Evolutionary conservation across 306 rosid species (phyloP), one percentile per base, ranked within the genome.

Genomic region (Fragaria iinumae): DNA sequence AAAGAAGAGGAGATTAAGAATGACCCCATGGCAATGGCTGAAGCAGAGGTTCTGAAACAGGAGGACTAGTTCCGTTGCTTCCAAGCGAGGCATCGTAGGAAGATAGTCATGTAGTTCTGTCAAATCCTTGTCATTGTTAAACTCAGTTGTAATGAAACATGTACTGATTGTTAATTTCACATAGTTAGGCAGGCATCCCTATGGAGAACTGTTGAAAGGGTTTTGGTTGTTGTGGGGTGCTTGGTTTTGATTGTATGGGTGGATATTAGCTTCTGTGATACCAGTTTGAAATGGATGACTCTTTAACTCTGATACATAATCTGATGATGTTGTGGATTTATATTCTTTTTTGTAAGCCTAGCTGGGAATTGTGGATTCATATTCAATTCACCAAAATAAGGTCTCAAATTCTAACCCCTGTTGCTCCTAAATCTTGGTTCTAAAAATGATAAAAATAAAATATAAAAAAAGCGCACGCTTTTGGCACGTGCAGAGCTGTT

Each of bases 21-120:
- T 70, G 95, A 90, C 71, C 94, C 94, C 77, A 93, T 93, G 94
- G 93, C 93, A 29, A 85, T 80, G 86, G 98, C 94, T 69, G 98
- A 90, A 79, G 90, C 89, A 5, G 94, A 93, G 90, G 87, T 50
- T 73, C 72, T 87, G 84, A 63, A 84, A 81, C 79, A 86, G 71
- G 83, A 71, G 29, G 49, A 20, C 50, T 82, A 74, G 36, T 75
- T 52, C 39, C 60, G 50, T 65, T 53, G 59, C 56, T 44, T 41
- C 13, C 71, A 43, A 11, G 72, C 72, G 78, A 73, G 32, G 9
- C 23, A 3, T 34, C 23, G 21, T 23, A 17, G 39, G 62, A 69
- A 66, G 68, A 43, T 38, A 18, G 29, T 13, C 20, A 9, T 10
- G 56, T 53, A 7, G 55, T 67, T 17, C 69, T 72, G 48, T 71